Base-by-base conservation (phyloP, 1,139 yeast species). In the Trichomonascaceae sp. region DNA sequence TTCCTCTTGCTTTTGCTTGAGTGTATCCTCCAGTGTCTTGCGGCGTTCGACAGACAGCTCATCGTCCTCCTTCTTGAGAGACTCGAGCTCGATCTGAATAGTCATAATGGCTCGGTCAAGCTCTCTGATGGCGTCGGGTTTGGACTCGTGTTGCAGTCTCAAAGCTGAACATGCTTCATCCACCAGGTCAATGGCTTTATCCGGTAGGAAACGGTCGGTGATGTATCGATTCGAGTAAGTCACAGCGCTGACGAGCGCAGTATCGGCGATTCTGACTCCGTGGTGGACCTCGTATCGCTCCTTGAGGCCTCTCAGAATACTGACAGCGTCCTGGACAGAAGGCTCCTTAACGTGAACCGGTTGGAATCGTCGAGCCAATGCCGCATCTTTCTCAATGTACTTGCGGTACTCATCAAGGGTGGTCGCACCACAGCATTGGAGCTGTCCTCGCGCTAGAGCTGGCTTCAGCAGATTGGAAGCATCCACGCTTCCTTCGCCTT, bases 111-210 rank as follows among this genome's bases (percentile, higher is more conserved):
- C 69, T 41, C 97, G 74, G 54, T 89, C 98, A 38, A 89, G 67
- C 32, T 76, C 81, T 46, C 87, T 89, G 35, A 89, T 81, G 3
- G 89, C 84, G 51, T 89, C 98, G 0, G 98, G 98, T 54, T 85
- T 85, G 2, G 95, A 82, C 59, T 89, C 98, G 53, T 89, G 97
- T 57, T 89, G 98, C 41, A 89, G 64, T 43, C 98, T 66, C 42
- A 89, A 65, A 0, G 94, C 93, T 1, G 96, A 89, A 59, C 97
- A 85, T 0, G 98, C 97, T 54, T 89, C 98, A 58, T 89, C 98
- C 2, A 89, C 92, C 46, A 89, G 67, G 57, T 89, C 97, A 45
- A 89, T 85, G 8, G 96, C 96, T 60, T 89, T 89, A 54, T 89
- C 98, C 1, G 98, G 98, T 30, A 89, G 64, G 49, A 75, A 84